Base-by-base conservation (phyloP, 176 grass and related monocot genomes). In the Oryza meridionalis region DNA sequence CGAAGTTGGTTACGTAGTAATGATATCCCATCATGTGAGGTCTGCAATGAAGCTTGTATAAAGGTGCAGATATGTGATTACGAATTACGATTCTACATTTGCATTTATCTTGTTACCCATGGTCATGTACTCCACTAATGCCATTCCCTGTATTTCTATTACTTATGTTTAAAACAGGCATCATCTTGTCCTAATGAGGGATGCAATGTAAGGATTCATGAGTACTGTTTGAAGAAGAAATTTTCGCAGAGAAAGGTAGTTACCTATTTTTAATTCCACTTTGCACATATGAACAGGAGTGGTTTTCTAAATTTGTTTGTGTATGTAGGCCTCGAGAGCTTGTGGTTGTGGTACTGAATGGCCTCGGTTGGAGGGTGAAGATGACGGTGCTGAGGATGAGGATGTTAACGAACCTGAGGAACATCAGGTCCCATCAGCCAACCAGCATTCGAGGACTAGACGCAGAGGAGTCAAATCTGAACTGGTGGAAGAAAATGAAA, bases 11-110 rank as follows among this genome's bases (percentile, higher is more conserved):
- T 95, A 29, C 79, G 73, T 12, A 76, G 65, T 32, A 95, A 92
- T 10, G 91, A 90, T 55, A 86, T 98, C 21, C 96, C 96, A 73
- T 92, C 89, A 33, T 95, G 96, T 1, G 85, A 89, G 35, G 96
- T 98, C 51, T 98, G 96, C 85, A 95, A 98, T 63, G 89, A 98
- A 90, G 81, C 96, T 84, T 90, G 93, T 69, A 92, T 98, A 69
- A 98, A 93, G 93, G 96, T 88, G 87, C 16, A 25, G 2, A 66
- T 55, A 75, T 32, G 65, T 29, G 44, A 25, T 53, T 55, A 40
- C 17, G 12, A 11, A 25, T 53, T 55, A 40, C 26, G 12, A 11
- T 6, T 49, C 26, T 79, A 50, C 55, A 71, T 22, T 61, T 63
- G 7, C 72, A 33, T 27, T 61, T 12, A 44, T 82, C 22, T 61